Evolutionary conservation across 306 rosid species (phyloP).

Genomic region (Oemleria cerasiformis): DNA sequence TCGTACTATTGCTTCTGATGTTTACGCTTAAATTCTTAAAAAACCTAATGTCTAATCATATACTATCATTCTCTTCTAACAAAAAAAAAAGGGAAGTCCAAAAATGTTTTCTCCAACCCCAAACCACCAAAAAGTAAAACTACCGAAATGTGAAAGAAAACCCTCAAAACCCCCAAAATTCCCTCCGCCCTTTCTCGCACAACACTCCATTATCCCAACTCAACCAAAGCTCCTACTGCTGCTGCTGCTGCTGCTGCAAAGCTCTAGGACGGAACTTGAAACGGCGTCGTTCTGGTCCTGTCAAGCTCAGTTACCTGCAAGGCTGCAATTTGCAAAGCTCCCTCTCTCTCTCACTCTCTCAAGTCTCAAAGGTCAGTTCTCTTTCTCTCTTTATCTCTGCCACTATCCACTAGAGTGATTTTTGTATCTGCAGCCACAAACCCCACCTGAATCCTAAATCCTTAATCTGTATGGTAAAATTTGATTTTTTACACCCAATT

Average conservation of each 20-base stretch:
- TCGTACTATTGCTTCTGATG: too few species aligned
- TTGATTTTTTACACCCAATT: not conserved
- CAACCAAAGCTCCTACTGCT: not conserved
- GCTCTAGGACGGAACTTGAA: not conserved
- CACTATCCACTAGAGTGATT: not conserved
- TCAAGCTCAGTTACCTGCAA: constrained; percentile 4
- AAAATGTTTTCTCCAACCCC: constrained; percentile 9
- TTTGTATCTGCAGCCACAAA: not conserved
- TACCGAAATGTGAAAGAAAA: not conserved
- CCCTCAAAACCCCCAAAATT: not conserved
- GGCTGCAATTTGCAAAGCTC: not conserved
- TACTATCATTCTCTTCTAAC: too few species aligned
- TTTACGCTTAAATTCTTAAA: too few species aligned
- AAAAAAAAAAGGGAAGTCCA: too few species aligned
- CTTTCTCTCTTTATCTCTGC: not conserved
- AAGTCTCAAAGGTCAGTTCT: not conserved
- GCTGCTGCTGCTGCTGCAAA: not conserved
- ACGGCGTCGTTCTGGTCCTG: not conserved
- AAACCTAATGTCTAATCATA: too few species aligned
- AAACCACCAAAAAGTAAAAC: not conserved
- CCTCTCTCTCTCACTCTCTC: not conserved
- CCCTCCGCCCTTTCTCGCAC: constrained; percentile 1
- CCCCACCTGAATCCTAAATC: not conserved
- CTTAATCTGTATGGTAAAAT: not conserved
- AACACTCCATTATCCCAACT: not conserved